A percentile compares a stretch with the other conserved stretches of the same genome.
phyloP scores from a whole-genome alignment of 495 filamentous ascomycete genomes.

The Trichoderma parareesei region DNA sequence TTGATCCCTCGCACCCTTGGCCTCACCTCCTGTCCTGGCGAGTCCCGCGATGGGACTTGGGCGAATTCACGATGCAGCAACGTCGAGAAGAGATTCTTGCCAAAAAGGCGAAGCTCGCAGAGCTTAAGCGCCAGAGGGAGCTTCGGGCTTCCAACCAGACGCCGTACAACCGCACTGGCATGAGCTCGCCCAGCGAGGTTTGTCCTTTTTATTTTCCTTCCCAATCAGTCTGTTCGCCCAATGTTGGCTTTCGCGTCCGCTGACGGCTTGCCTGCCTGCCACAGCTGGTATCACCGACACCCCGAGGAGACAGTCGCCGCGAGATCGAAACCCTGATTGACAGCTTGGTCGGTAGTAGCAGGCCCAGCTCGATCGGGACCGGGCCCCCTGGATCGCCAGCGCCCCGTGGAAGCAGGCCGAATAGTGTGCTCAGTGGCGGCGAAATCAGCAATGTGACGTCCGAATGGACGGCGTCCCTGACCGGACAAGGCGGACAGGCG shows the following conservation, averaged over 20 bases:
- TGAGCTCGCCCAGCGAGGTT: constrained; percentile 44
- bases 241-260: constrained; percentile 16
- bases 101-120: constrained; percentile 89
- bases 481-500: constrained; percentile 19
- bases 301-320: constrained; percentile 61
- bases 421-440: constrained; percentile 69
- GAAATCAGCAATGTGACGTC: constrained; percentile 64
- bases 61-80: constrained; percentile 56
- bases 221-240: constrained; percentile 12
- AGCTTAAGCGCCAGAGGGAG: constrained; percentile 88
- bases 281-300: constrained; percentile 60
- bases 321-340: constrained; percentile 81
- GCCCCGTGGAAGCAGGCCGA: constrained; percentile 68
- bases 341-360: constrained; percentile 65
- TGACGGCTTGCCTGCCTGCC: constrained; percentile 11
- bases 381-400: constrained; percentile 54
- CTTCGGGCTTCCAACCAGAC: constrained; percentile 62
- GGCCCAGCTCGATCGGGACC: constrained; percentile 63
- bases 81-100: constrained; percentile 88
- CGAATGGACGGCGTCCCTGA: constrained; percentile 39
- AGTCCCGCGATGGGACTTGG: constrained; percentile 31
- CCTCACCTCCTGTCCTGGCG: neutral
- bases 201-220: constrained; percentile 14
- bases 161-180: constrained; percentile 52
- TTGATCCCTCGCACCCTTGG: neutral